Evolutionary conservation across 164 flowering plant species (phyloP).

Genomic region (Echeveria elegans): DNA sequence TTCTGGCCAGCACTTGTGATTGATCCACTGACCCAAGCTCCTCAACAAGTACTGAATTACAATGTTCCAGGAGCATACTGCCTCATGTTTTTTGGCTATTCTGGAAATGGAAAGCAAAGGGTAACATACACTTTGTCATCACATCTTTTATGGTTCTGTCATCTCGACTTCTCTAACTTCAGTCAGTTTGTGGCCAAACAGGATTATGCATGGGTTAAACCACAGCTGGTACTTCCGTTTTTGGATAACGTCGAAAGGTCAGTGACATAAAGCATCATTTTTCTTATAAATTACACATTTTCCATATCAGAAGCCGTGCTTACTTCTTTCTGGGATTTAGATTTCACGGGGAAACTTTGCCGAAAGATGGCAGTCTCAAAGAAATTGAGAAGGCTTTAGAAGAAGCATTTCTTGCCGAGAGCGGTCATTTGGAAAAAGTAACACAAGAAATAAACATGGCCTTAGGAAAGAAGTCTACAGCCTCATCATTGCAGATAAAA

Average conservation of each 20-base stretch:
- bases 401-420: conserved; percentile 85
- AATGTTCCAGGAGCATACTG: conserved; percentile 71
- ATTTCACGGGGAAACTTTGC: conserved; percentile 66
- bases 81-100: conserved; percentile 92
- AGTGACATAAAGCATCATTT: background rate
- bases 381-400: conserved; percentile 75
- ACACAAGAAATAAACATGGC: conserved; percentile 33
- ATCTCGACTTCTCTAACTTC: conserved; percentile 7
- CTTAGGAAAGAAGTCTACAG: conserved; percentile 21
- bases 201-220: conserved; percentile 95
- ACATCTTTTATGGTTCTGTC: conserved; percentile 1
- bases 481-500: conserved; percentile 17
- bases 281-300: background rate
- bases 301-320: background rate
- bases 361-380: conserved; percentile 44
- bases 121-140: conserved; percentile 26
- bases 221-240: conserved; percentile 76
- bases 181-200: conserved; percentile 23
- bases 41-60: conserved; percentile 58
- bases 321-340: conserved; percentile 26
- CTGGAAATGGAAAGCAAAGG: conserved; percentile 66
- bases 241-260: conserved; percentile 77
- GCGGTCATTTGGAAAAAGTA: conserved; percentile 45
- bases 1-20: conserved; percentile 96
- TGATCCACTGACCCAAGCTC: conserved; percentile 82